Conservation (phyloP, 441 rosid genomes). For the Corymbia citriodora region DNA sequence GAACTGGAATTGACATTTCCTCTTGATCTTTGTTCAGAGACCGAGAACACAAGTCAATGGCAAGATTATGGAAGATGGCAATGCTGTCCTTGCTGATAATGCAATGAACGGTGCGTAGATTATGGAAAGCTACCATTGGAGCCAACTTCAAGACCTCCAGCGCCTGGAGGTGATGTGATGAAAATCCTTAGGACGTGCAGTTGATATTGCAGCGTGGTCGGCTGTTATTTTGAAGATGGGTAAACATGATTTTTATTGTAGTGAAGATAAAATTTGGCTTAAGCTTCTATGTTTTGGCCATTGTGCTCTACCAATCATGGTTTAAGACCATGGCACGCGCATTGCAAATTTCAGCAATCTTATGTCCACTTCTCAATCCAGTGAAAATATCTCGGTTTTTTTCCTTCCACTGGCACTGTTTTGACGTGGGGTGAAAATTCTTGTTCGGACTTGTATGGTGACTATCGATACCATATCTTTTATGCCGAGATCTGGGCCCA, state of each 20-base stretch:
- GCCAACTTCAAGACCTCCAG: not conserved
- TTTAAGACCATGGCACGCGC: not conserved
- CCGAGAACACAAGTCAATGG: constrained; percentile 88
- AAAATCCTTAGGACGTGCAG: not conserved
- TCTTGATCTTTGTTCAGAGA: constrained; percentile 37
- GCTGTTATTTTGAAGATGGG: constrained; percentile 11
- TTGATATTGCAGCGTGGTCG: not conserved
- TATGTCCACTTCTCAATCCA: not conserved
- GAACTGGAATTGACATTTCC: not conserved
- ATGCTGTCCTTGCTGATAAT: constrained; percentile 50
- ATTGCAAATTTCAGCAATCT: not conserved
- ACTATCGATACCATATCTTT: not conserved
- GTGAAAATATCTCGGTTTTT: not conserved
- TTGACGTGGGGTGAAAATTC: not conserved
- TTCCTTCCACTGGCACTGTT: not conserved
- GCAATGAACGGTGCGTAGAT: constrained; percentile 76
- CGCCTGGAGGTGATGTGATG: not conserved
- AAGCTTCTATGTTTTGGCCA: constrained; percentile 20
- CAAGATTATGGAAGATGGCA: constrained; percentile 68
- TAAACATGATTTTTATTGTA: constrained; percentile 30
- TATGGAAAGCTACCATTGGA: constrained; percentile 6
- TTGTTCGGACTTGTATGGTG: not conserved
- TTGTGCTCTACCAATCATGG: constrained; percentile 6
- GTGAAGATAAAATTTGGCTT: constrained; percentile 13
- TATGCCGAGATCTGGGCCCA: not conserved